phyloP scores from a whole-genome alignment of 441 rosid species.

The Cnidoscolus chayamansa region DNA sequence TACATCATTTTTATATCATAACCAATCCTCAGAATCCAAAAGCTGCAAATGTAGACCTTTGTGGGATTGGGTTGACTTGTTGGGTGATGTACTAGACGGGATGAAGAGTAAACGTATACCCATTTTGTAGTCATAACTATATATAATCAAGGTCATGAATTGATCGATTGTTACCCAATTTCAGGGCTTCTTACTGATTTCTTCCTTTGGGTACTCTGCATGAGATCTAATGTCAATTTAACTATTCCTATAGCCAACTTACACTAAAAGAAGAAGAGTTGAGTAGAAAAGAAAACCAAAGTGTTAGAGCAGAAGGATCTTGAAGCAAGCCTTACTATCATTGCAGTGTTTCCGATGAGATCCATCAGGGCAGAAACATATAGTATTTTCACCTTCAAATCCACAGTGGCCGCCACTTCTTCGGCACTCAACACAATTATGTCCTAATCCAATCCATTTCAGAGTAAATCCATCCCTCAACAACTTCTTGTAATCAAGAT shows the following conservation, averaged over 20 bases:
- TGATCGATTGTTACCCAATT: too few relatives aligned
- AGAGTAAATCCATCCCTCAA: conserved; percentile 23
- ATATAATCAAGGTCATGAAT: too few relatives aligned
- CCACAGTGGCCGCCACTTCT: conserved; percentile 39
- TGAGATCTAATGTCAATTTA: neutral
- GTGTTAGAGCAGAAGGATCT: neutral
- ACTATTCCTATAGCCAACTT: neutral
- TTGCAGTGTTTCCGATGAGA: conserved; percentile 21
- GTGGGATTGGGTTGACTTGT: too few relatives aligned
- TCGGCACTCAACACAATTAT: conserved; percentile 23
- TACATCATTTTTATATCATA: neutral
- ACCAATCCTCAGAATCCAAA: neutral
- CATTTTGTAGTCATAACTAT: neutral
- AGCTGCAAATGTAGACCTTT: neutral
- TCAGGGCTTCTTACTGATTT: neutral
- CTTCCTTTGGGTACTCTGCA: neutral
- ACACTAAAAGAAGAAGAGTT: neutral
- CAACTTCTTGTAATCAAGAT: conserved; percentile 18
- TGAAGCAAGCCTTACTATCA: conserved; percentile 20
- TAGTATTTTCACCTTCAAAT: conserved; percentile 11
- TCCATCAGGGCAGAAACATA: conserved; percentile 33
- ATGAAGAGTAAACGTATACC: neutral
- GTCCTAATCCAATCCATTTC: conserved; percentile 26
- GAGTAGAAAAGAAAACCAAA: neutral
- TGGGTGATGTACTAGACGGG: neutral